Percentiles rank a stretch among this genome's conserved stretches.
These are phyloP conservation scores for Eudorina sp. DNA, from an alignment of 139 green algal species.

Conservation along the genomic window DNA sequence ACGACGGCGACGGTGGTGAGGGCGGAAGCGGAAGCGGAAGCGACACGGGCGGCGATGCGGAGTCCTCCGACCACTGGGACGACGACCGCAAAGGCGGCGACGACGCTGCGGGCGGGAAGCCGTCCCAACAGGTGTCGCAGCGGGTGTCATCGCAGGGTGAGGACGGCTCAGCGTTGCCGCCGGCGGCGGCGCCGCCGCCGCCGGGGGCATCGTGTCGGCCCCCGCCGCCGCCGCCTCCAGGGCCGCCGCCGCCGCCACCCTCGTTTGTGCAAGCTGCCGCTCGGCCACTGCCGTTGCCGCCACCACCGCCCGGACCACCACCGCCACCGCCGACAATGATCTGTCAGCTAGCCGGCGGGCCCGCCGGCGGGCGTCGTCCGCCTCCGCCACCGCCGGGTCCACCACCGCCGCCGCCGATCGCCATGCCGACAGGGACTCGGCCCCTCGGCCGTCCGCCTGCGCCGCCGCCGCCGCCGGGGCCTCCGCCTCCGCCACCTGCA, in stretches of 20 bases:
- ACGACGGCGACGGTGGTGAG: neutral
- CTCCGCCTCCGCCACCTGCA: no score
- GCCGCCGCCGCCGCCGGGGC: neutral
- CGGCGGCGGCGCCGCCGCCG: neutral
- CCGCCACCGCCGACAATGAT: neutral
- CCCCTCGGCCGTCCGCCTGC: neutral
- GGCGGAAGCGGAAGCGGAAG: neutral
- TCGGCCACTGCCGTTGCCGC: neutral
- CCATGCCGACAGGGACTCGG: neutral
- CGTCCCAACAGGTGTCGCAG: neutral
- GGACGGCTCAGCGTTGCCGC: neutral
- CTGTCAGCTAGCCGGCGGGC: no score
- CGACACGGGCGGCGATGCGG: neutral
- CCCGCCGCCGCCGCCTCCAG: neutral
- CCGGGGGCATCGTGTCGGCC: neutral
- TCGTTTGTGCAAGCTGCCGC: neutral
- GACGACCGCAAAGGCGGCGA: neutral
- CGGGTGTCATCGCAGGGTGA: neutral
- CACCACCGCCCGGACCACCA: neutral
- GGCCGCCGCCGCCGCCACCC: neutral
- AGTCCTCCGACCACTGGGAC: slow-evolving; percentile 19
- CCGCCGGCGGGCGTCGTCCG: neutral
- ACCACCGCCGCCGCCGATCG: neutral
- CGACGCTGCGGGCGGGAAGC: no score
- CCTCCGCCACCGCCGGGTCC: neutral